Percentiles rank a stretch among this genome's conserved stretches.
Evolutionary conservation across 495 filamentous ascomycete genomes (phyloP).

Genomic region (Parachaetomium inaequale): DNA sequence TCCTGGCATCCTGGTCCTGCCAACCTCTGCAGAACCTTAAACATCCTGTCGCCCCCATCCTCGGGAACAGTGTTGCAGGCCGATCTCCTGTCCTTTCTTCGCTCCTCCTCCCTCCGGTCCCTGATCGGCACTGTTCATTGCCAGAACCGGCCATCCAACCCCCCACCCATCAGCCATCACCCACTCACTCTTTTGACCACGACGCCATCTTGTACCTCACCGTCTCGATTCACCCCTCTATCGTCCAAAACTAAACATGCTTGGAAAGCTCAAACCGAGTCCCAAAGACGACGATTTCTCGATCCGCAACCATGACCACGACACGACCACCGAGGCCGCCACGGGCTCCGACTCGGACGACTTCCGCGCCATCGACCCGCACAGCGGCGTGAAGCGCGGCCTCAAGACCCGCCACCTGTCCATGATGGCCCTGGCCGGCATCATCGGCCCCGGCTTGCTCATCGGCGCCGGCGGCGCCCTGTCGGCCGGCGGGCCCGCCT

Average conservation of each 20-base stretch:
- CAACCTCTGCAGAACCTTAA: constrained; percentile 1
- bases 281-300: background rate
- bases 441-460: constrained; percentile 53
- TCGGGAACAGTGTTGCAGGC: background rate
- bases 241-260: background rate
- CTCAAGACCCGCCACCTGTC: constrained; percentile 66
- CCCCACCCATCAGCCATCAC: background rate
- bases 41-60: background rate
- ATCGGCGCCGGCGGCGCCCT: constrained; percentile 61
- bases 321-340: constrained; percentile 7
- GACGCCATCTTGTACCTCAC: background rate
- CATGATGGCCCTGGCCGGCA: constrained; percentile 66
- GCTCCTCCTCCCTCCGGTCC: background rate
- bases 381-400: constrained; percentile 49
- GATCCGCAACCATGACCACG: constrained; percentile 3
- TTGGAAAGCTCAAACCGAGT: background rate
- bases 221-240: background rate
- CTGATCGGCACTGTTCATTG: constrained; percentile 9
- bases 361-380: constrained; percentile 44
- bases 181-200: background rate
- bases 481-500: constrained; percentile 57
- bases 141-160: background rate
- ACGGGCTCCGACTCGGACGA: constrained; percentile 32
- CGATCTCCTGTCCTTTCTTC: background rate
- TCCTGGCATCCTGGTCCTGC: background rate